phyloP scores from a whole-genome alignment of 2,329 filamentous ascomycete species.

The Penicillium hordei region DNA sequence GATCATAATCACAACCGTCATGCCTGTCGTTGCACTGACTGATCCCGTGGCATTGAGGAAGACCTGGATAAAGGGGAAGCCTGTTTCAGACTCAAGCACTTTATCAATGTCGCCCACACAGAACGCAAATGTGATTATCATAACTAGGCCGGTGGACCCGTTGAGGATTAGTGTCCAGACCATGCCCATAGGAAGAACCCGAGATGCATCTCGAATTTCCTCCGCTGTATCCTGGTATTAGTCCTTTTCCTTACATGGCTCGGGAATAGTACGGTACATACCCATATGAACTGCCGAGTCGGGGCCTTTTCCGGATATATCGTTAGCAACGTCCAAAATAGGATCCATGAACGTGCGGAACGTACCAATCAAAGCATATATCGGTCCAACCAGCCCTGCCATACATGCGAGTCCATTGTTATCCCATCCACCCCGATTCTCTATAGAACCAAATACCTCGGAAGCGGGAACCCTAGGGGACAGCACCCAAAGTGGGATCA shows the following conservation, averaged over 20 bases:
- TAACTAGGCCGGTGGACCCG: not conserved
- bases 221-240: not conserved
- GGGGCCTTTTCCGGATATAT: not conserved
- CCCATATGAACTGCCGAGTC: constrained; percentile 1
- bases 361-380: not conserved
- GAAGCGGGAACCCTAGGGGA: not conserved
- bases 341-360: not conserved
- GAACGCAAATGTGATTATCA: not conserved
- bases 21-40: not conserved
- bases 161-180: not conserved
- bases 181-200: not conserved
- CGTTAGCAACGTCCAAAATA: not conserved
- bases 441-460: not conserved
- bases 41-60: not conserved
- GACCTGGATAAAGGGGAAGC: not conserved
- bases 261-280: not conserved
- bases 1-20: not conserved
- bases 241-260: not conserved
- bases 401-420: not conserved
- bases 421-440: not conserved
- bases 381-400: not conserved
- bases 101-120: not conserved
- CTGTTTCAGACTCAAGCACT: not conserved
- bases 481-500: constrained; percentile 33
- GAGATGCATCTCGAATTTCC: not conserved